Conservation (phyloP, 257 asterid genomes). For the Solanum megistacrolobum region DNA sequence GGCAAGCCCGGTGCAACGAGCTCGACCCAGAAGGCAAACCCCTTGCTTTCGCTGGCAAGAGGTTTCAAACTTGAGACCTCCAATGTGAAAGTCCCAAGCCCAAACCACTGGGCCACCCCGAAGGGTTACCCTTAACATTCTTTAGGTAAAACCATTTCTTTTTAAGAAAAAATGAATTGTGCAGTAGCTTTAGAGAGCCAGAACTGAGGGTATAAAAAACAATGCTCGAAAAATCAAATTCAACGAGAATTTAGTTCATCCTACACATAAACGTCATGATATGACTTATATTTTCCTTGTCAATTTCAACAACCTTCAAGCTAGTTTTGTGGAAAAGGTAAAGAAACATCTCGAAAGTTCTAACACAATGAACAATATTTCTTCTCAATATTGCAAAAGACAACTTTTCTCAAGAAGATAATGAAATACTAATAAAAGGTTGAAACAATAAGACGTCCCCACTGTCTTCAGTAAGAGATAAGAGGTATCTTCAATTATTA, state of each 20-base stretch:
- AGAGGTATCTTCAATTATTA: not conserved
- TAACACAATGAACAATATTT: not conserved
- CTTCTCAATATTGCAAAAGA: not conserved
- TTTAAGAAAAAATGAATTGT: not conserved
- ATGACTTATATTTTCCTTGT: not conserved
- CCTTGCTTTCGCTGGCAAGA: too few species aligned
- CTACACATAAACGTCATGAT: not conserved
- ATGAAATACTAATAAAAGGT: not conserved
- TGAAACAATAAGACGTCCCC: not conserved
- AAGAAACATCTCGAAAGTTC: not conserved
- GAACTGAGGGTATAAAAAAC: not conserved
- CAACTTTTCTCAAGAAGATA: not conserved
- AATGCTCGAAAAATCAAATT: not conserved
- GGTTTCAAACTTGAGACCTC: too few species aligned
- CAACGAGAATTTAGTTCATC: not conserved
- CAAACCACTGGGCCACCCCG: too few species aligned
- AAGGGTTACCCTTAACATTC: not conserved
- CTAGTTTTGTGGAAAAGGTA: not conserved
- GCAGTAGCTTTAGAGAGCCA: not conserved
- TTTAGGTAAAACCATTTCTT: not conserved
- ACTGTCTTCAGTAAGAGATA: not conserved
- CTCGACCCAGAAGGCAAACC: too few species aligned
- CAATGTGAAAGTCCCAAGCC: too few species aligned
- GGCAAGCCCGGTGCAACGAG: too few species aligned
- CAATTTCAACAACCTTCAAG: not conserved